Evolutionary conservation across 257 asterid species (phyloP).

Genomic region (Solanum lycopersicoides): DNA sequence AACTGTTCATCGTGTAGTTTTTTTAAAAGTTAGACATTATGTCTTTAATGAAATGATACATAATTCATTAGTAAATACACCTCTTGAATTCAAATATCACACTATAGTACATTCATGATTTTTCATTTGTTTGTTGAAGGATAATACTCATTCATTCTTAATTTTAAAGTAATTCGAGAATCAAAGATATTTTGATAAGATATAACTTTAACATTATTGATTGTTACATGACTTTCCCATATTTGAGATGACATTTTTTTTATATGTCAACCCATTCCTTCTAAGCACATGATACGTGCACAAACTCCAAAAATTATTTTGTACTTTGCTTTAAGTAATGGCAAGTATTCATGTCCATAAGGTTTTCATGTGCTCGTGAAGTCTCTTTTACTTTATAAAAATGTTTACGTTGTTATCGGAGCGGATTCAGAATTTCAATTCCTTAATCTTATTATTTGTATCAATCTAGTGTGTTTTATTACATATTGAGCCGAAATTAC

Average conservation of each 20-base stretch:
- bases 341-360: neutral
- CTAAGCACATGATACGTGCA: neutral
- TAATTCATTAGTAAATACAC: neutral
- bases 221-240: neutral
- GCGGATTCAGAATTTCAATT: neutral
- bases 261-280: neutral
- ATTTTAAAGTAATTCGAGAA: neutral
- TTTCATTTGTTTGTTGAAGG: neutral
- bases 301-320: neutral
- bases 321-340: neutral
- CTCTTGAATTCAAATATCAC: neutral
- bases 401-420: rapidly evolving
- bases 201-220: neutral
- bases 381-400: neutral
- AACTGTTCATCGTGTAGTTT: neutral
- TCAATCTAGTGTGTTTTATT: rapidly evolving
- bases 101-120: neutral
- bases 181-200: neutral
- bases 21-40: neutral
- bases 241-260: neutral
- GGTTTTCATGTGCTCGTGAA: neutral
- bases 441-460: rapidly evolving
- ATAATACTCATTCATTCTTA: neutral
- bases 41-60: neutral
- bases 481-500: neutral